These are phyloP conservation scores for Tulasnella sp. DNA, from an alignment of 768 basidiomycete genomes.

Conservation along the genomic window DNA sequence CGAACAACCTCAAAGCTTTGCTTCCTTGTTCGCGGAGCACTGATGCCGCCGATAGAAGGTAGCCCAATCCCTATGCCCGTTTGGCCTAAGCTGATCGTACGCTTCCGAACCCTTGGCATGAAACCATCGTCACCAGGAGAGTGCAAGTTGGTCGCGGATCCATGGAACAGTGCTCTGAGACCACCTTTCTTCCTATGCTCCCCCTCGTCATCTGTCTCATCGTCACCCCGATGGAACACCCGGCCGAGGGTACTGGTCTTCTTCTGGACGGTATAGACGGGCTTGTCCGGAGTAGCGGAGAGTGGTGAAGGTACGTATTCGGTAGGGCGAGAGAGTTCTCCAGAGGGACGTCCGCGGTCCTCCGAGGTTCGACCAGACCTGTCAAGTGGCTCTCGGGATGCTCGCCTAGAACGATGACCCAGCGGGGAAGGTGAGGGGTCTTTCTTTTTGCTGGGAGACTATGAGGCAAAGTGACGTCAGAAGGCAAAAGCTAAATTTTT, in stretches of 20 bases:
- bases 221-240: not conserved
- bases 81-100: constrained; percentile 23
- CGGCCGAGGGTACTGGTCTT: not conserved
- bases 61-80: constrained; percentile 18
- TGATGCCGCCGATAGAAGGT: not conserved
- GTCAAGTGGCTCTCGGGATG: constrained; percentile 15
- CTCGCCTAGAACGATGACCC: not conserved
- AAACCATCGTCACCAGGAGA: not conserved
- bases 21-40: constrained; percentile 9
- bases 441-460: constrained; percentile 6
- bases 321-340: not conserved
- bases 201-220: not conserved
- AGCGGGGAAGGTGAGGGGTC: constrained; percentile 10
- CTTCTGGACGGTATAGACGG: not conserved
- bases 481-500: not conserved
- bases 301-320: constrained; percentile 1
- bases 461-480: constrained; percentile 12
- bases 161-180: constrained; percentile 14
- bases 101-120: constrained; percentile 15
- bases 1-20: constrained; percentile 19
- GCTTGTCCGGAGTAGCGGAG: not conserved
- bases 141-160: constrained; percentile 5
- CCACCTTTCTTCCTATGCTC: constrained; percentile 8
- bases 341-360: constrained; percentile 9
- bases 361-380: not conserved